Percentiles rank a stretch among this genome's conserved stretches.
Evolutionary conservation across 2,329 filamentous ascomycete species (phyloP).

Genomic region (Anthostomella pinea): DNA sequence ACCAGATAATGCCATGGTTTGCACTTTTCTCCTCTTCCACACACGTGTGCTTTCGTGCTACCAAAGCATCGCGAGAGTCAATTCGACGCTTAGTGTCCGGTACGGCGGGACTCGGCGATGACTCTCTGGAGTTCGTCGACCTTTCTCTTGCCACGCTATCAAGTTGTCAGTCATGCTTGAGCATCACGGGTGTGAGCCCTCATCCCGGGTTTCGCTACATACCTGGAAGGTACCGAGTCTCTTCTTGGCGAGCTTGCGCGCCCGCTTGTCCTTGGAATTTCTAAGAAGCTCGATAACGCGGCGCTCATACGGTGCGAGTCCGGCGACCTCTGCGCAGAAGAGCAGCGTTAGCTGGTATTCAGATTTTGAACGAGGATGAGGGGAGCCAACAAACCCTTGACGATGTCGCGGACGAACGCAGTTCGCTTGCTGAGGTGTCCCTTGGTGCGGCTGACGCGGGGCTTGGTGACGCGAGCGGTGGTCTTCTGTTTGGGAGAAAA

Average conservation of each 20-base stretch:
- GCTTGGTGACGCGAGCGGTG: slow-evolving; percentile 74
- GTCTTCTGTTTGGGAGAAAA: slow-evolving; percentile 64
- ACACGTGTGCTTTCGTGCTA: slow-evolving; percentile 4
- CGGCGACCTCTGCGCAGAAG: slow-evolving; percentile 98
- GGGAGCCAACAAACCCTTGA: too few species aligned
- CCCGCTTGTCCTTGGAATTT: slow-evolving; percentile 99
- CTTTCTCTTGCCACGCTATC: slow-evolving; percentile 98
- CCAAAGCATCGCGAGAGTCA: slow-evolving; percentile 11
- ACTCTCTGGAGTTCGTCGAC: slow-evolving; percentile 98
- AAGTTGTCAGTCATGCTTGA: slow-evolving; percentile 57
- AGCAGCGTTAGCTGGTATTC: too few species aligned
- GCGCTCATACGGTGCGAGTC: slow-evolving; percentile 93
- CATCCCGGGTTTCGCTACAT: too few species aligned
- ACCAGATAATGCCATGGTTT: slow-evolving; percentile 15
- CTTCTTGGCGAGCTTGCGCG: slow-evolving; percentile 99
- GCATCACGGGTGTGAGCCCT: too few species aligned
- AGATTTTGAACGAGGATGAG: too few species aligned
- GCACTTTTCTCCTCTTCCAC: slow-evolving; percentile 19
- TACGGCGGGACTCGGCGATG: slow-evolving; percentile 88
- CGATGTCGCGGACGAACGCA: slow-evolving; percentile 92
- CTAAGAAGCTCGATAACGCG: slow-evolving; percentile 98
- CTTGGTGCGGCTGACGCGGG: slow-evolving; percentile 81
- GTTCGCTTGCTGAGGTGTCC: slow-evolving; percentile 96
- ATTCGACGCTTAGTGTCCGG: slow-evolving; percentile 55
- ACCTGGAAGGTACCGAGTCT: slow-evolving; percentile 51